These are phyloP conservation scores for Pestalotiopsis sp. DNA, from an alignment of 2,329 filamentous ascomycete species.

Conservation along the genomic window DNA sequence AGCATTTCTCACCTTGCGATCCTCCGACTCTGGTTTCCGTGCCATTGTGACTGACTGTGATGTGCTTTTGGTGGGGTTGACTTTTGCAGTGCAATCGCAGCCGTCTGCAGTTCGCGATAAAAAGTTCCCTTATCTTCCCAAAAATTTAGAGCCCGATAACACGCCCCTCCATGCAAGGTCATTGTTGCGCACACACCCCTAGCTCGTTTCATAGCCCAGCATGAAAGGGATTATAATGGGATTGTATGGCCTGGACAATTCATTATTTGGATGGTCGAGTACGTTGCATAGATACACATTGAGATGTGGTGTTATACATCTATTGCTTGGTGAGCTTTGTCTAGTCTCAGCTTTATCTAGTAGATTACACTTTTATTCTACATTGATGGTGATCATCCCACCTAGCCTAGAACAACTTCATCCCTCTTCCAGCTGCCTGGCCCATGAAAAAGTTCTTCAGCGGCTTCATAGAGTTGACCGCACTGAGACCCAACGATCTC, in stretches of 20 bases:
- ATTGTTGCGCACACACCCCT: slow-evolving; percentile 18
- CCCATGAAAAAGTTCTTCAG: slow-evolving; percentile 89
- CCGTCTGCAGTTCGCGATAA: slow-evolving; percentile 15
- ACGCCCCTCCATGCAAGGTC: background rate
- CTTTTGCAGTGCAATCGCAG: slow-evolving; percentile 3
- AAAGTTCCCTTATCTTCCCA: slow-evolving; percentile 23
- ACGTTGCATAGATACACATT: background rate
- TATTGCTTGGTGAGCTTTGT: background rate
- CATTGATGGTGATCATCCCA: background rate
- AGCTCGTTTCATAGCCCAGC: slow-evolving; percentile 9
- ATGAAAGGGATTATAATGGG: too few relatives aligned
- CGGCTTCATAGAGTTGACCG: slow-evolving; percentile 73
- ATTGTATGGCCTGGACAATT: too few relatives aligned
- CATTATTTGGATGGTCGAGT: background rate
- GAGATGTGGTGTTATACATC: background rate
- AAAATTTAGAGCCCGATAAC: slow-evolving; percentile 16
- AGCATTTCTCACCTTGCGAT: slow-evolving; percentile 27
- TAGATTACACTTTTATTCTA: slow-evolving; percentile 11
- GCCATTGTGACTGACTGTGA: slow-evolving; percentile 28
- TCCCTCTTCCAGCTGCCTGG: slow-evolving; percentile 60
- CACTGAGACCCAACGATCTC: slow-evolving; percentile 74
- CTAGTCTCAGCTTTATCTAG: background rate
- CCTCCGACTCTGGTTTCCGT: slow-evolving; percentile 26
- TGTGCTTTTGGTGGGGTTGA: slow-evolving; percentile 26
- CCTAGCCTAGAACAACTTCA: slow-evolving; percentile 24